Base-by-base conservation (phyloP, 2,329 filamentous ascomycete genomes). In the Colletotrichum tropicale region DNA sequence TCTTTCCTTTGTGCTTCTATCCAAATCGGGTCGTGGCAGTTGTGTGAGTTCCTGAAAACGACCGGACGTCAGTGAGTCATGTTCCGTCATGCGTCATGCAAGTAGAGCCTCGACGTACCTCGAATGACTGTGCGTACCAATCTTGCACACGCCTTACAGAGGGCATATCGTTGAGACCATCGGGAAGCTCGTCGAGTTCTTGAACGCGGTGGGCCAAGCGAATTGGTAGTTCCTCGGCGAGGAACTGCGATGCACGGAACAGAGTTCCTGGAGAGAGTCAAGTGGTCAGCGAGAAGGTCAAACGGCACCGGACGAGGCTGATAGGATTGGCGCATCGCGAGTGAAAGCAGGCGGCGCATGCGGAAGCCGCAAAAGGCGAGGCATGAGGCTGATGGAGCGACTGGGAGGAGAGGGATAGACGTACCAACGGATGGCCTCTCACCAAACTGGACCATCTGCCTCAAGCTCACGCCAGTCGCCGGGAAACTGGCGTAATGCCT, bases 41-140 rank as follows among this genome's bases (percentile, higher is more conserved):
- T 91, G 93, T 79, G 96, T 98, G 85, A 99, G 98, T 90, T 99
- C 97, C 95, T 96, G 79, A 64, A 55, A 38, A 70, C 70, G 66
- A 36, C 69, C 55, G 61, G 68, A 69, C 28, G 66, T 69, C 64
- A 74, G 60, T 67, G 68, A 70, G 71, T 77, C 71, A 70, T 70
- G 43, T 58, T 43, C 26, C 71, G 34, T 36, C 55, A 69, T 75
- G 66, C 60, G 62, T 61, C 24, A 69, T 70, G 55, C 71, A 28
- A 52, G 58, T 16, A 66, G 55, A 62, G 65, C 9, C 28, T 69
- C n/a, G 60, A 83, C 91, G 80, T 91, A 98, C 96, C 92, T 99
- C 97, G 82, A 99, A 99, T 67, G 97, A 99, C 88, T 99, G 97
- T 78, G 96, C 97, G 85, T 99, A 99, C 97, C 97, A 99, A 82